Conservation (phyloP, 805 yeast genomes). For the Candida nemodendra region DNA sequence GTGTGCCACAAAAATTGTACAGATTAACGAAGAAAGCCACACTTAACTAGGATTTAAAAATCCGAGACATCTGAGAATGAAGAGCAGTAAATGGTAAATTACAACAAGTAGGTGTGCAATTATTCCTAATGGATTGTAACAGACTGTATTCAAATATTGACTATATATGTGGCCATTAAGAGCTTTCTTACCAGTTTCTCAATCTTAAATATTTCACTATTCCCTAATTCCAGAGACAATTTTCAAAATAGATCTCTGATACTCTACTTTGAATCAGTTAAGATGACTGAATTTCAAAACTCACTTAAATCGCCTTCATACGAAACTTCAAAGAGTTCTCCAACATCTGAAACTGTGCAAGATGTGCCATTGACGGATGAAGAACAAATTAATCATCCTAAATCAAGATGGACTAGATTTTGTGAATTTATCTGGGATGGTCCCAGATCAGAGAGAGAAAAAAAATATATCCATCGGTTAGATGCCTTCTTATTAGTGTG, state of each 20-base stretch:
- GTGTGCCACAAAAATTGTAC: constrained; percentile 1
- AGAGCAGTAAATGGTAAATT: background rate
- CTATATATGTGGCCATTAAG: background rate
- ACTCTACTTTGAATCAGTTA: too few relatives aligned
- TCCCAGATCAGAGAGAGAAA: constrained; percentile 34
- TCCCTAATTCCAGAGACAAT: too few relatives aligned
- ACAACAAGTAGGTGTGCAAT: background rate
- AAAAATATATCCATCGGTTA: constrained; percentile 42
- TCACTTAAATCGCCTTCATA: background rate
- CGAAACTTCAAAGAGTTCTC: background rate
- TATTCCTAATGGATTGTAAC: constrained; percentile 1
- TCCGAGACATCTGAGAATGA: background rate
- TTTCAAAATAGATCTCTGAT: too few relatives aligned
- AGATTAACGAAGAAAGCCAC: constrained; percentile 4
- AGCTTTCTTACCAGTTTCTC: background rate
- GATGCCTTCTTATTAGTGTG: constrained; percentile 53
- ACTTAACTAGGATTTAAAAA: constrained; percentile 2
- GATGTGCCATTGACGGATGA: background rate
- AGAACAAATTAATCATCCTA: background rate
- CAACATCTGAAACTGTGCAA: background rate
- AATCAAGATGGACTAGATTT: constrained; percentile 1
- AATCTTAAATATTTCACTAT: too few relatives aligned
- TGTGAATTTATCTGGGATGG: constrained; percentile 26
- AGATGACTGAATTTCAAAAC: background rate
- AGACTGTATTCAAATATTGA: background rate